Conservation (phyloP, 495 filamentous ascomycete genomes). For the Schizothecium vesticola region DNA sequence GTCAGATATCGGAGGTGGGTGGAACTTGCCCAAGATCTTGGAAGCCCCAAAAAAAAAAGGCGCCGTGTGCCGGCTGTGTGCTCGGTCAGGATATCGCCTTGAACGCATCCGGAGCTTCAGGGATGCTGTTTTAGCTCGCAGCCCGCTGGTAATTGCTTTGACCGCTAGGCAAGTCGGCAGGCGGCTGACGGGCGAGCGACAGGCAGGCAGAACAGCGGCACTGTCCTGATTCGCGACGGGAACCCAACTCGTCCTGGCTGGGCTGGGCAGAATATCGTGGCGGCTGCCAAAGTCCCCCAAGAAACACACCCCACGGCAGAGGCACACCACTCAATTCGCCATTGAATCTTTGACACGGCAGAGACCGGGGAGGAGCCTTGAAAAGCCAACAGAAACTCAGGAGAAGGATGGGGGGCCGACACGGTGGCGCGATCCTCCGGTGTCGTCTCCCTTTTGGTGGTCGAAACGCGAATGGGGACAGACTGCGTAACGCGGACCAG, state of each 20-base stretch:
- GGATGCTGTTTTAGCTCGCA: conserved; percentile 7
- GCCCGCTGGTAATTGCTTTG: not conserved
- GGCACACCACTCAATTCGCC: not conserved
- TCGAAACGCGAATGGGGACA: not conserved
- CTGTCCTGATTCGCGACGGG: not conserved
- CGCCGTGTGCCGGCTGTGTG: not conserved
- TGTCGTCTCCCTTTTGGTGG: not conserved
- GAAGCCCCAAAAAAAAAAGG: not conserved
- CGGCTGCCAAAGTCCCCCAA: not conserved
- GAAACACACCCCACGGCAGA: not conserved
- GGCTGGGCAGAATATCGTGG: not conserved
- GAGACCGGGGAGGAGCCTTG: not conserved
- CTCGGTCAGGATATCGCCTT: conserved; percentile 5
- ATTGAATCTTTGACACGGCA: not conserved
- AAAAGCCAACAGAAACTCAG: not conserved
- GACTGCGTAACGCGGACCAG: no score
- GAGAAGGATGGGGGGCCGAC: not conserved
- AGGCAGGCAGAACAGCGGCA: not conserved
- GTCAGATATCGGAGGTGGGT: not conserved
- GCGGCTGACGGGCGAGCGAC: not conserved
- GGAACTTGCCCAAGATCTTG: conserved; percentile 3
- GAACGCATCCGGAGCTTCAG: conserved; percentile 6
- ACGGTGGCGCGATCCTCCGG: not conserved
- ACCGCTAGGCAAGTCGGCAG: not conserved
- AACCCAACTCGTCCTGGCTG: not conserved